Evolutionary conservation across 108 stramenopile genomes (phyloP), one percentile per base, ranked within the genome.

Genomic region (Fragilariopsis cylindrus): DNA sequence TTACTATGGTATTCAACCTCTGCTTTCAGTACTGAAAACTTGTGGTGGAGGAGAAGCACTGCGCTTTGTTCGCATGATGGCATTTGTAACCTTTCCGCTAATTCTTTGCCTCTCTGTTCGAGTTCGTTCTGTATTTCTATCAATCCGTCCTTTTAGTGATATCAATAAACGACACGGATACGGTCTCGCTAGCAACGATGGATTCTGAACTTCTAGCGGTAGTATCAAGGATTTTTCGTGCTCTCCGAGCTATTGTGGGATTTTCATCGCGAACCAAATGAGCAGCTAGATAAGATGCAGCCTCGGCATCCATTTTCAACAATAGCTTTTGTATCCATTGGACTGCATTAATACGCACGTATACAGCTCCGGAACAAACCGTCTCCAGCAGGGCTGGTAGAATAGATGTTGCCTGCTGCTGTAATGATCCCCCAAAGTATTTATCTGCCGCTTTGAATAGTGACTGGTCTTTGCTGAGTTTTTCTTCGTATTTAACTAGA

Each of bases 371-470:
- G 15, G 73, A 72, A 69, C 78, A 74, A 12, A 69, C 62, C 16
- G 72, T 60, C 48, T 74, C 72, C 39, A 73, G 49, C 6, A 79
- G 16, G 7, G 68, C 66, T 7, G 78, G 78, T 16, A 79, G 18
- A 41, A 79, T 53, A n/a, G 67, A 63, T 13, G 53, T 65, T n/a
- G 53, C 69, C n/a, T 73, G 48, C 47, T 73, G 73, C 52, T 79
- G 72, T 5, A 18, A 42, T 11, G 42, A 15, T 4, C 65, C 7
- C 39, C 62, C 39, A 15, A 45, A 41, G 62, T 63, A 13, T 6
- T 72, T 39, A 41, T 30, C 7, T 15, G 55, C 55, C 18, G 64
- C 13, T 42, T 39, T 8, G 21, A 5, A 18, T 7, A 47, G 70
- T 43, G 70, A 46, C 16, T 57, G 56, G 42, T 70, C 71, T 65